Evolutionary conservation across 495 filamentous ascomycete species (phyloP), one percentile per base, ranked within the genome.

Genomic region (Neurospora sp.): DNA sequence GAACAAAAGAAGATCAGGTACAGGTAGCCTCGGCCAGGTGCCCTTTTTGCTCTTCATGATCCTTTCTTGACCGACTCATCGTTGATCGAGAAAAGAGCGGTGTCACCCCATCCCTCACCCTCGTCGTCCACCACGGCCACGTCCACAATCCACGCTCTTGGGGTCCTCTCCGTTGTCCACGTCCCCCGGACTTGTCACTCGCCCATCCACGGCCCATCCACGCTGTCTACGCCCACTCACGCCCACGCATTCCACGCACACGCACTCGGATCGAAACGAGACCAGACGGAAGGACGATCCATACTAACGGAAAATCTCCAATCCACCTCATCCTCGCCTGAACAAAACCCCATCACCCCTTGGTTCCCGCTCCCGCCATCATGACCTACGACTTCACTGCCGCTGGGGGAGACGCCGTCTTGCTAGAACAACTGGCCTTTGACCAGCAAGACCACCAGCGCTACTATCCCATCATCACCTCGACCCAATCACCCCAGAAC

Each of bases 381-480:
- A 89, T 89, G 87, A 84, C 84, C 81, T 86, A 83, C 82, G 84
- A 87, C 78, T 88, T 85, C 84, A 83, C 83, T 81, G 77, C 83
- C 77, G 79, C 81, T 75, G 84, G 81, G 78, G 83, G 83, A 80
- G 84, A 83, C 44, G 80, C 81, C 74, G 85, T 82, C 74, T 80
- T 88, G 77, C 76, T 89, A 77, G 86, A 87, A 78, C 83, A 87
- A 74, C 80, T 82, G 74, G 80, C 78, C 27, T 89, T 84, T 79
- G 86, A 89, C 75, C 82, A 81, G 70, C 84, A 84, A 82, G 84
- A 88, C 76, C 53, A 65, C 27, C 53, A 65, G 53, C 83, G 85
- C 74, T 84, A 81, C 73, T 87, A 85, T 80, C 79, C 84, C 70
- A 73, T 76, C 71, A 77, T 74, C 69, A 65, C 53, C 53, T 85